These are phyloP conservation scores for Hypoxylon sp. DNA, from an alignment of 2,329 filamentous ascomycete species.

Conservation along the genomic window DNA sequence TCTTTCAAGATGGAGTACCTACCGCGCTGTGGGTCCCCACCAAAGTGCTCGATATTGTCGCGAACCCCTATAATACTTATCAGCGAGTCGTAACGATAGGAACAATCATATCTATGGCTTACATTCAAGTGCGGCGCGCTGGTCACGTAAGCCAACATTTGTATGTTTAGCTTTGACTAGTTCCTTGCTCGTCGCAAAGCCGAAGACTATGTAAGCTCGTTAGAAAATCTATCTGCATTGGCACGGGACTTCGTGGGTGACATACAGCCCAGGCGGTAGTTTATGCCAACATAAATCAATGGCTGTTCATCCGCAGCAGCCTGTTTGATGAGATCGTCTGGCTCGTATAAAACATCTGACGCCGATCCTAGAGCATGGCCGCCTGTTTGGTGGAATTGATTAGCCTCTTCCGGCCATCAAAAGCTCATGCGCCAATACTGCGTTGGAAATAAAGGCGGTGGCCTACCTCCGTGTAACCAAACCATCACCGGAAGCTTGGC, in stretches of 20 bases:
- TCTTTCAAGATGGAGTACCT: neutral
- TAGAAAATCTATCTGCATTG: neutral
- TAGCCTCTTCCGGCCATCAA: no score
- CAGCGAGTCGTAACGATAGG: neutral
- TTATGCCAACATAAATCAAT: constrained; percentile 45
- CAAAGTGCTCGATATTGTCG: constrained; percentile 39
- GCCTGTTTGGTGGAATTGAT: constrained; percentile 28
- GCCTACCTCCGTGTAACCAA: constrained; percentile 46
- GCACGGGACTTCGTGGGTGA: neutral
- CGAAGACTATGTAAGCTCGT: constrained; percentile 39
- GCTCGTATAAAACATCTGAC: constrained; percentile 44
- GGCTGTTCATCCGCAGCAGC: constrained; percentile 39
- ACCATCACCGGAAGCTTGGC: constrained; percentile 46
- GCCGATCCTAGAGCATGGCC: constrained; percentile 47
- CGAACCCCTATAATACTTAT: constrained; percentile 29
- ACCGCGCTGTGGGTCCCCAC: constrained; percentile 34
- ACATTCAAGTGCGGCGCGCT: constrained; percentile 53
- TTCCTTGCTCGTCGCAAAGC: constrained; percentile 44
- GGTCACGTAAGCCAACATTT: constrained; percentile 52
- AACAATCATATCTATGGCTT: neutral
- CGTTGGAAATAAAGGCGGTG: neutral
- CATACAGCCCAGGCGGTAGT: constrained; percentile 46
- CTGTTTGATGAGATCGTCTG: constrained; percentile 45
- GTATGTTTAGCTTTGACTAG: constrained; percentile 45
- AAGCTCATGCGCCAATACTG: no score